Percentiles rank a stretch among this genome's conserved stretches.
These are phyloP conservation scores for Vitis vinifera DNA, from an alignment of 164 flowering plant genomes.

Conservation along the genomic window ASM3070453v1 NC_081810.1:20263001-20263500, in stretches of 20 bases:
- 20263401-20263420: constrained; percentile 94
- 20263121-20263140: no score
- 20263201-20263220: no score
- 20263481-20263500: background rate
- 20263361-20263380: constrained; percentile 96
- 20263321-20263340: constrained; percentile 92
- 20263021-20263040: no score
- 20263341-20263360: constrained; percentile 92
- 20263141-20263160: no score
- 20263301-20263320: constrained; percentile 90
- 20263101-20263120: no score
- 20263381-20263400: constrained; percentile 97
- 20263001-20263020: no score
- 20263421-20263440: constrained; percentile 78
- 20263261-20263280: background rate
- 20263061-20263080: no score
- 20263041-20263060: no score
- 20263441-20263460: constrained; percentile 85
- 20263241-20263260: background rate
- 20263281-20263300: constrained; percentile 93
- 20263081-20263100: no score
- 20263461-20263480: constrained; percentile 68
- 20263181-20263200: no score
- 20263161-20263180: no score
- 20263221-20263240: no score